These are phyloP conservation scores for Pouteria glomerata DNA, from an alignment of 148 eudicot species.

Conservation along the genomic window DNA sequence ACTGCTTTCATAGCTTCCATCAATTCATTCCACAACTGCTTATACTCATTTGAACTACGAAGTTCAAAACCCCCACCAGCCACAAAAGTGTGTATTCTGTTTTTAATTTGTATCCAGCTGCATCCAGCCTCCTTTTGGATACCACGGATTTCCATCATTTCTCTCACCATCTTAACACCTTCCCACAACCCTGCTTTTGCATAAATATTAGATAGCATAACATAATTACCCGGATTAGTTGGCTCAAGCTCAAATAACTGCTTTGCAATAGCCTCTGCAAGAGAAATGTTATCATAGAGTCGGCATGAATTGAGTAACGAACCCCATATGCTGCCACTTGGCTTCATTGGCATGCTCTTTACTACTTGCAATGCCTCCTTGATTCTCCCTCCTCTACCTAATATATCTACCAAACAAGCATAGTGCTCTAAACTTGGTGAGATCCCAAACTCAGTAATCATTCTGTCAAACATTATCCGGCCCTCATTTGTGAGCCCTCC, in stretches of 20 bases:
- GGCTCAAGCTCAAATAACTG: constrained; percentile 34
- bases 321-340: constrained; percentile 44
- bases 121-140: constrained; percentile 32
- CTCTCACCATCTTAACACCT: constrained; percentile 25
- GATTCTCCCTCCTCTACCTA: constrained; percentile 37
- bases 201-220: constrained; percentile 36
- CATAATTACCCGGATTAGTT: constrained; percentile 33
- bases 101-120: constrained; percentile 36
- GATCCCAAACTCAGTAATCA: constrained; percentile 26
- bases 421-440: constrained; percentile 37
- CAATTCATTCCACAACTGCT: constrained; percentile 1
- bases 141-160: constrained; percentile 30
- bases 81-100: constrained; percentile 21
- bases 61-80: constrained; percentile 8
- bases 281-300: constrained; percentile 25
- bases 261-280: constrained; percentile 29
- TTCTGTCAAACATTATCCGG: constrained; percentile 21
- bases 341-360: constrained; percentile 37
- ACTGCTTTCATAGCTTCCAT: constrained; percentile 1
- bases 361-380: constrained; percentile 29
- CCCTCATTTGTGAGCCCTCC: constrained; percentile 24
- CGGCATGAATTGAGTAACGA: constrained; percentile 38
- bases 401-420: constrained; percentile 44
- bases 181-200: constrained; percentile 43
- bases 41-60: constrained; percentile 6